Evolutionary conservation across 805 yeast species (phyloP), one percentile per base, ranked within the genome.

Genomic region (Candida orba): DNA sequence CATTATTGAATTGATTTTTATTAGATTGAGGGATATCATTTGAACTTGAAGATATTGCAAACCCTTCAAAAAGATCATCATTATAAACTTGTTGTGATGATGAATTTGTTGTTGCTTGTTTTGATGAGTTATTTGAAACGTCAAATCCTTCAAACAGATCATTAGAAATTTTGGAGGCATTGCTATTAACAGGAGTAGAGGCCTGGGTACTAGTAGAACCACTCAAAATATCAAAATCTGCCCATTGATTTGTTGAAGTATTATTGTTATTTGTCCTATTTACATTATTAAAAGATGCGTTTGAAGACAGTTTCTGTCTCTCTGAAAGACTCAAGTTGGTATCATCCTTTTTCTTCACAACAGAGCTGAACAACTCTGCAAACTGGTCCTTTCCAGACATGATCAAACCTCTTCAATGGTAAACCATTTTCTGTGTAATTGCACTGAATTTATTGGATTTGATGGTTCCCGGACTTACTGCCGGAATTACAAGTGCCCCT

Each of bases 151-250:
- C 58, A 37, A 57, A 54, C 20, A 5, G 53, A 41, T 32, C 49
- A 52, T 17, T n/a, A 23, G 6, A 43, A 14, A 8, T 15, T 17
- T 6, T 33, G 6, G 37, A 25, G 3, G 33, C 13, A 12, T 7
- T 37, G 2, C 4, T 27, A 2, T 8, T 14, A 8, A 43, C n/a
- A 7, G 20, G 8, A 25, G 10, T 29, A 5, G 39, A 20, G 4
- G 48, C 25, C 12, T n/a, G 37, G 14, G 46, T 23, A 10, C 38
- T 37, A 5, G 35, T 33, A 0, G 53, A 36, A 12, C 37, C 40
- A 12, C 51, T 51, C 13, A 73, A 48, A n/a, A 66, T 38, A 48
- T 69, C 75, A 34, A 73, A 49, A 38, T 66, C 63, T 3, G 65
- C 56, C 68, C 68, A 67, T 42, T 54, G 56, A 32, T 47, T 43